These are phyloP conservation scores for Mycena crocata DNA, from an alignment of 768 basidiomycete genomes.

Conservation along the genomic window DNA sequence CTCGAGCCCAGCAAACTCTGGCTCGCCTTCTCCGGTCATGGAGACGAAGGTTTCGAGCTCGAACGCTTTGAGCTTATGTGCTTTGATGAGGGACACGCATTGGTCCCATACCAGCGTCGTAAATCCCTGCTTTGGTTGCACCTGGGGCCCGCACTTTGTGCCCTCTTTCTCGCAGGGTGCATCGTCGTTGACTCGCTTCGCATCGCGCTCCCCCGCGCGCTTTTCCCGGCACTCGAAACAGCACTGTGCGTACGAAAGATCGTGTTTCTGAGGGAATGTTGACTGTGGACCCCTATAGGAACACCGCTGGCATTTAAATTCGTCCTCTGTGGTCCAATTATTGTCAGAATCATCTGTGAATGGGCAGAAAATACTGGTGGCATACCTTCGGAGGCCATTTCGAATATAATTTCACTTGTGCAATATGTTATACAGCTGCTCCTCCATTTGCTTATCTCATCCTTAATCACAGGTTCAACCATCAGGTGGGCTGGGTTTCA, in stretches of 20 bases:
- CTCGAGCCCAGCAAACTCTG: too few relatives aligned
- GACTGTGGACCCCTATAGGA: conserved; percentile 3
- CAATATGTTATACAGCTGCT: too few relatives aligned
- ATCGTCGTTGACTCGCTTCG: background rate
- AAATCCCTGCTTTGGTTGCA: background rate
- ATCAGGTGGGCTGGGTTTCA: too few relatives aligned
- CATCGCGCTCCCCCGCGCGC: background rate
- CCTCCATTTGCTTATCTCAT: too few relatives aligned
- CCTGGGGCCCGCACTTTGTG: background rate
- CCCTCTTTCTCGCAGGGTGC: background rate
- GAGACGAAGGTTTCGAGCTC: background rate
- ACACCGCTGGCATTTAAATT: background rate
- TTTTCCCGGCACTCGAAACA: background rate
- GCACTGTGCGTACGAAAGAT: background rate
- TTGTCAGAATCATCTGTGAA: background rate
- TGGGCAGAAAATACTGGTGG: background rate
- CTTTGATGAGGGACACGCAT: background rate
- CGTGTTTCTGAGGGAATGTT: background rate
- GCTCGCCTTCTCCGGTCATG: background rate
- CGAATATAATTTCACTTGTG: too few relatives aligned
- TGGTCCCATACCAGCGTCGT: background rate
- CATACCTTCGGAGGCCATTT: background rate
- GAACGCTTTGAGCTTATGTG: background rate
- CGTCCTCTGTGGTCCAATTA: background rate
- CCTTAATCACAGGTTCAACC: too few relatives aligned